phyloP scores from a whole-genome alignment of 2,329 filamentous ascomycete species.

The Corynespora cassiicola region DNA sequence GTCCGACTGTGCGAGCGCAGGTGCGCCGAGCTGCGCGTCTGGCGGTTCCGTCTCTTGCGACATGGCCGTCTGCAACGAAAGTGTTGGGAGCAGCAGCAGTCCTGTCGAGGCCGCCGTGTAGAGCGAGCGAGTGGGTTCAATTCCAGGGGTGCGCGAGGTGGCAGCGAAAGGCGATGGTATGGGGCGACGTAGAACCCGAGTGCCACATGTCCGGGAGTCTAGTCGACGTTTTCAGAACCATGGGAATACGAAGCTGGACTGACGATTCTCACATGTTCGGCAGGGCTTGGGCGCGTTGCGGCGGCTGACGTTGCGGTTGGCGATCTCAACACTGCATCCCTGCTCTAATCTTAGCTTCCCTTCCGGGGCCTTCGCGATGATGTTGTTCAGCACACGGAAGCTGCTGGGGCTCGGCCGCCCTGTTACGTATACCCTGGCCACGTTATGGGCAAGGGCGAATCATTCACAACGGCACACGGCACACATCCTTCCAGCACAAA shows the following conservation, averaged over 20 bases:
- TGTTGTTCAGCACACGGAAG: too few species aligned
- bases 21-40: slow-evolving; percentile 26
- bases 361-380: too few species aligned
- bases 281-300: slow-evolving; percentile 23
- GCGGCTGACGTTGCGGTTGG: slow-evolving; percentile 38
- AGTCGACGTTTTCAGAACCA: slow-evolving; percentile 14
- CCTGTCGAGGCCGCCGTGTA: neutral
- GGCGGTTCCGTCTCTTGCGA: slow-evolving; percentile 18
- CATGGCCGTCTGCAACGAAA: slow-evolving; percentile 20
- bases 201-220: slow-evolving; percentile 20
- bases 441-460: too few species aligned
- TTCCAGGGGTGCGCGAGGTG: slow-evolving; percentile 7
- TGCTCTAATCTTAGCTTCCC: too few species aligned
- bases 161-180: slow-evolving; percentile 3
- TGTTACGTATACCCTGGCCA: too few species aligned
- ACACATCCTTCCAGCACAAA: too few species aligned
- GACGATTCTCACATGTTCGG: slow-evolving; percentile 34
- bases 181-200: slow-evolving; percentile 5
- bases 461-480: too few species aligned
- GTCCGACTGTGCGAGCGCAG: slow-evolving; percentile 24
- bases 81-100: neutral
- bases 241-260: slow-evolving; percentile 20
- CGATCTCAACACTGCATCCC: slow-evolving; percentile 4
- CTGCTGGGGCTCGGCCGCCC: too few species aligned
- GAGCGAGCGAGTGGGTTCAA: slow-evolving; percentile 13